Evolutionary conservation across 768 basidiomycete genomes (phyloP).

Genomic region (Galerina marginata): DNA sequence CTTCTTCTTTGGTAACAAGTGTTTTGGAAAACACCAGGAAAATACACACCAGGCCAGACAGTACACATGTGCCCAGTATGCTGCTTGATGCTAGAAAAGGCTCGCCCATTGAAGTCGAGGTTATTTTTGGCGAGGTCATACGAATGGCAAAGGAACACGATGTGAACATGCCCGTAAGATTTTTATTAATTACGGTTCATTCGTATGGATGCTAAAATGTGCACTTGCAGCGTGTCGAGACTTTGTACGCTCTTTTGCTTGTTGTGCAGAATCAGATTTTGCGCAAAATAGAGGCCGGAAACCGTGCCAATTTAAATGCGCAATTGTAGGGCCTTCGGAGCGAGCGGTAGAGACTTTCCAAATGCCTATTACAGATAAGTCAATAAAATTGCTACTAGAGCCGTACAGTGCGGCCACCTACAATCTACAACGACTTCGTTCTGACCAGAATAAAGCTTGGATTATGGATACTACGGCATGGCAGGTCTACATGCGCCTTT

Average conservation of each 20-base stretch:
- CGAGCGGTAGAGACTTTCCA: no score
- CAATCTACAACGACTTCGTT: no score
- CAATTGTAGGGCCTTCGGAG: background rate
- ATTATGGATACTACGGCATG: no score
- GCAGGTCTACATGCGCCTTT: no score
- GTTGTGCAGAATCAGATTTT: conserved; percentile 17
- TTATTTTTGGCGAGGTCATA: conserved; percentile 14
- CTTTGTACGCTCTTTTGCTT: conserved; percentile 10
- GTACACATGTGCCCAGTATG: conserved; percentile 13
- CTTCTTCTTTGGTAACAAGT: conserved; percentile 1
- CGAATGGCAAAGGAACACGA: conserved; percentile 13
- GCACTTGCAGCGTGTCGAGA: conserved; percentile 8
- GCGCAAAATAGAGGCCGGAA: conserved; percentile 11
- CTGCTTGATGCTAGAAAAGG: conserved; percentile 12
- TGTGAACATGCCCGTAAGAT: conserved; percentile 10
- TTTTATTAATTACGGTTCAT: background rate
- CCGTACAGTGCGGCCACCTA: no score
- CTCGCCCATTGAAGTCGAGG: conserved; percentile 13
- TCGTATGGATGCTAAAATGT: background rate
- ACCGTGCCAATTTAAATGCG: background rate
- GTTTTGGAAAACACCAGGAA: conserved; percentile 7
- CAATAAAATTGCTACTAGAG: no score
- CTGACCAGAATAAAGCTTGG: no score
- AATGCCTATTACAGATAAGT: no score
- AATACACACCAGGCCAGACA: conserved; percentile 2